Evolutionary conservation across 768 basidiomycete species (phyloP), one percentile per base, ranked within the genome.

Genomic region (Pulveroboletus sp.): DNA sequence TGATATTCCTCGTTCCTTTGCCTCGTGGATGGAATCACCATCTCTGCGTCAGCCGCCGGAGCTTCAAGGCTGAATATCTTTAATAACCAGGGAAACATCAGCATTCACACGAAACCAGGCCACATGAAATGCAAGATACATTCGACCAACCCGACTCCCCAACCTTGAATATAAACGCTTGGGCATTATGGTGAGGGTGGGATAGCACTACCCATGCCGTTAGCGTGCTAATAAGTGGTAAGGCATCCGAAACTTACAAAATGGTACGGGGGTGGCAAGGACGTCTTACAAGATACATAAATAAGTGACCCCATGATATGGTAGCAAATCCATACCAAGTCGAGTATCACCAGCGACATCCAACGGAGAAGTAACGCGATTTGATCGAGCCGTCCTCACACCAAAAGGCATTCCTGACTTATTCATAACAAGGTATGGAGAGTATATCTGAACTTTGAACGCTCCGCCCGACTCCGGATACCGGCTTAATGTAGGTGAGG

Each of bases 361-460:
- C 62, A 85, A 81, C 2, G 83, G 75, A 12, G 79, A 72, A 11
- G 82, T 81, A 4, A 84, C 68, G 18, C 87, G 78, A 58, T 75
- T 75, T 3, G 83, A 77, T 27, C 82, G 77, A 17, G 75, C 70
- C 12, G 87, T 84, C 53, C 77, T 83, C 28, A 93, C 73, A 10
- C 73, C 73, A 61, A 95, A 95, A 2, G 93, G 85, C 32, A 93
- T 69, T 7, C 85, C 86, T 0, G 93, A 93, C 73, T 96, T 97
- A 72, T 99, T 99, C 66, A 95, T 67, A 37, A 98, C 71, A 45
- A 98, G 72, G 62, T 86, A 98, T 3, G 94, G 93, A 55, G 82
- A 82, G 64, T 90, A 98, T 39, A 99, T 82, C 66, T 98, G 95
- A 0, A 96, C 90, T 68, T 88, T 93, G 77, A 96, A 94, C 1